Evolutionary conservation across 1,284 basidiomycete genomes (phyloP), one percentile per base, ranked within the genome.

Genomic region (Trichosporon sp.): DNA sequence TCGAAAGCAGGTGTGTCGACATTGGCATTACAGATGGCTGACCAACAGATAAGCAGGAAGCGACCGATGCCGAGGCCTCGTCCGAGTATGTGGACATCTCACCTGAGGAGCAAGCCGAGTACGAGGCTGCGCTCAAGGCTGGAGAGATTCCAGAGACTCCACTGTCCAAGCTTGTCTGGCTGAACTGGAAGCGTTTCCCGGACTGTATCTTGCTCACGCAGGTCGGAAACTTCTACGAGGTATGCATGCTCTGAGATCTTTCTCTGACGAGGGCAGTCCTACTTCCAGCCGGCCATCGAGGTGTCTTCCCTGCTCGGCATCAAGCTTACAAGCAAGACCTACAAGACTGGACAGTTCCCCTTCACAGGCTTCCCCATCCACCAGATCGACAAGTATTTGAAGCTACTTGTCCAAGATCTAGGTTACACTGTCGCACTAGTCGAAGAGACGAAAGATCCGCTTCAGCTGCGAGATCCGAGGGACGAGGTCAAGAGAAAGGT

Each of bases 201-300:
- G 89, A 94, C 74, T 95, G 92, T 73, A 85, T 95, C 33, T 82
- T 96, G 19, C 83, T 97, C 6, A 96, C 93, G 3, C 86, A 92
- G 62, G 92, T 96, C 13, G 94, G 94, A 19, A 89, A 92, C 71
- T 97, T 97, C 78, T 97, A 95, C 77, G 94, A 97, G 85, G 94
- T 92, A 54, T 5, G 25, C 14, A 6, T 75, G 80, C 61, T 23
- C 23, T 5, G 11, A 16, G 11, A 8, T 19, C 8, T 1, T 0
- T 1, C 21, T 37, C 64, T 68, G 27, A 63, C 52, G 9, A 31
- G 4, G 16, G 0, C 68, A 95, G 92, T 94, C 93, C 0, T 96
- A 97, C 77, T 96, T 95, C 73, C 88, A 91, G 52, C 94, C 95
- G 82, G 93, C 94, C 2, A 81, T 83, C 21, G 86, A 90, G 65